Evolutionary conservation across 306 rosid species (phyloP), one percentile per base, ranked within the genome.

Genomic region (Vicia sativa): DNA sequence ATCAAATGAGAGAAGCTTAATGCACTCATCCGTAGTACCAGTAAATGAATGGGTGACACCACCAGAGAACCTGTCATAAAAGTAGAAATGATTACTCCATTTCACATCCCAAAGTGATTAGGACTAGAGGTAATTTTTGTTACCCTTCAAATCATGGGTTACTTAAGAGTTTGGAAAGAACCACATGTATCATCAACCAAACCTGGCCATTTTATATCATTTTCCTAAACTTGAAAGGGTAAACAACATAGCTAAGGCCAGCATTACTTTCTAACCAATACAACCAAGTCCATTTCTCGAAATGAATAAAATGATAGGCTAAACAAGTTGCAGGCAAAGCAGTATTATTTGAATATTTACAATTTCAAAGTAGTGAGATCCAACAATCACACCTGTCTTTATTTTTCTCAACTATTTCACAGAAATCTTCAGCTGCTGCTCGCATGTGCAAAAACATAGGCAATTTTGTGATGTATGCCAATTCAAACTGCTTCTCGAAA

Each of bases 361-460:
- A 11, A 43, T 49, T 42, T 54, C 42, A 64, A 65, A 72, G 50
- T 6, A 18, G 26, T 1, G 44, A 65, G 44, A 60, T 59, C 57
- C 61, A 56, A 45, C 52, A 79, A 79, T 16, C 79, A 37, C 64
- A 93, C 97, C 93, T 86, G 65, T 76, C 70, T 72, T 74, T 83
- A 69, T 90, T 86, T 85, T 84, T 84, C 80, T 80, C 91, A 13
- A 90, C 83, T 67, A 90, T 80, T 72, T 90, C 88, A 83, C 97
- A 93, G 81, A 90, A 93, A 85, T 92, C 98, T 54, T 78, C 81
- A 54, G 96, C 91, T 44, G 98, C 96, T 70, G 91, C 91, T 56
- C 97, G 95, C 98, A 93, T 93, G 84, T 90, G 98, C 67, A 90
- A 81, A 77, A 92, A 92, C 96, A 92, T 90, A 28, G 96, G 98